phyloP scores from a whole-genome alignment of 2,329 filamentous ascomycete species.

The Fonsecaea multimorphosa region DNA sequence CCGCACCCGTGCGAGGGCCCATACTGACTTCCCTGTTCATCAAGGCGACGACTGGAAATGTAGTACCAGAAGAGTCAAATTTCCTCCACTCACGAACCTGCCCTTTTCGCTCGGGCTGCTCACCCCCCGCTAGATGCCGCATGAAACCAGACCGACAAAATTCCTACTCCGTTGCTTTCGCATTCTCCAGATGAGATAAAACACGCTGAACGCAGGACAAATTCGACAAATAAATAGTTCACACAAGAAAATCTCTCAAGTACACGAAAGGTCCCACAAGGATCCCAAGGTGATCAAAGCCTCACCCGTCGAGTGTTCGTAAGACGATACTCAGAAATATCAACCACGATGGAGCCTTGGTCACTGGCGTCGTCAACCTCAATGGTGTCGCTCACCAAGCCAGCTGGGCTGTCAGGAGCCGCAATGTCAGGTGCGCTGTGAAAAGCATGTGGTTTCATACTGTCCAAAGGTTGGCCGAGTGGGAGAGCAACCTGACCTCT shows the following conservation, averaged over 20 bases:
- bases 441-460: slow-evolving; percentile 28
- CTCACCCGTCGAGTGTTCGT: slow-evolving; percentile 30
- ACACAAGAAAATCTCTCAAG: slow-evolving; percentile 17
- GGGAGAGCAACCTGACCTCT: slow-evolving; percentile 11
- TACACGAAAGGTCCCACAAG: neutral
- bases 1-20: neutral
- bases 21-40: neutral
- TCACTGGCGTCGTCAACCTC: slow-evolving; percentile 39
- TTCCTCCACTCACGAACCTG: neutral
- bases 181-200: slow-evolving; percentile 16
- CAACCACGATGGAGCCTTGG: slow-evolving; percentile 36
- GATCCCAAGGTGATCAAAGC: slow-evolving; percentile 11
- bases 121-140: neutral
- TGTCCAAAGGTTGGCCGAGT: slow-evolving; percentile 23
- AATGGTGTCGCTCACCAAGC: slow-evolving; percentile 29
- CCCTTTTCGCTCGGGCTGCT: neutral
- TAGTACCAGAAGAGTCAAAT: slow-evolving; percentile 6
- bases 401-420: neutral
- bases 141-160: slow-evolving; percentile 5
- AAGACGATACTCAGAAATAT: slow-evolving; percentile 34
- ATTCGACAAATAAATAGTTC: slow-evolving; percentile 4
- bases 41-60: neutral
- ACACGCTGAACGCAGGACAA: slow-evolving; percentile 22
- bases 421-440: slow-evolving; percentile 21
- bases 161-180: slow-evolving; percentile 17